Evolutionary conservation across 2,329 filamentous ascomycete genomes (phyloP).

Genomic region (Colletotrichum shisoi): DNA sequence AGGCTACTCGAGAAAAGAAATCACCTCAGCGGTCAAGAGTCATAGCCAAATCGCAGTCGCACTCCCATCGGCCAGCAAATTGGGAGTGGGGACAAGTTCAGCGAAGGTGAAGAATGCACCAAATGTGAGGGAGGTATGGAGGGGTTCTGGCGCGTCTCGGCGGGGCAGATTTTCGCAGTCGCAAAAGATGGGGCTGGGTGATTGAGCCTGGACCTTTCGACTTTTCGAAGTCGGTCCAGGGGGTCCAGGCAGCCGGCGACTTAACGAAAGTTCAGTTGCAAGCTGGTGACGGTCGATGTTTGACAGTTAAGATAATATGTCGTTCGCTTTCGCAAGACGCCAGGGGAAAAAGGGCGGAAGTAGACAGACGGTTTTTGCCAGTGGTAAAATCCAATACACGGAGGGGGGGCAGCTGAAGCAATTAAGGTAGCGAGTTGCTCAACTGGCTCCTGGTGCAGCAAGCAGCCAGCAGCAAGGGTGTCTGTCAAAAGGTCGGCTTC

Average conservation of each 20-base stretch:
- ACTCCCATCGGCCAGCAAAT: slow-evolving; percentile 36
- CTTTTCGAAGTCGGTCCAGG: slow-evolving; percentile 8
- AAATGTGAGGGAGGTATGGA: slow-evolving; percentile 26
- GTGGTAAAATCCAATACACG: slow-evolving; percentile 5
- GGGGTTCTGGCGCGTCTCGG: slow-evolving; percentile 37
- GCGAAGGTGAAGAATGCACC: slow-evolving; percentile 29
- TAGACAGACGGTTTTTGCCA: slow-evolving; percentile 12
- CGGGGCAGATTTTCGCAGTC: slow-evolving; percentile 38
- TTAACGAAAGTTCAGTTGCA: not conserved
- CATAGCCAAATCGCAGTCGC: slow-evolving; percentile 32
- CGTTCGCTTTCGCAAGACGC: not conserved
- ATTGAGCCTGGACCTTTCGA: slow-evolving; percentile 24
- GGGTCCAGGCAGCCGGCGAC: too few species aligned
- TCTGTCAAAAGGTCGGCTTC: slow-evolving; percentile 28
- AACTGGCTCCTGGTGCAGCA: slow-evolving; percentile 19
- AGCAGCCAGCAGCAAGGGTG: not conserved
- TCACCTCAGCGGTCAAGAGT: slow-evolving; percentile 32
- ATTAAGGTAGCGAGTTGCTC: slow-evolving; percentile 32
- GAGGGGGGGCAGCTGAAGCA: slow-evolving; percentile 31
- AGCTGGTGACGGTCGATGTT: slow-evolving; percentile 1
- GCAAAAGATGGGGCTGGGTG: slow-evolving; percentile 37
- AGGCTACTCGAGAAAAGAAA: slow-evolving; percentile 30
- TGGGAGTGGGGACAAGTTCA: slow-evolving; percentile 33
- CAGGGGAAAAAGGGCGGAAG: not conserved
- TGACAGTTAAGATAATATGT: not conserved